Evolutionary conservation across 2,329 filamentous ascomycete species (phyloP).

Genomic region (Botrytis fragariae): DNA sequence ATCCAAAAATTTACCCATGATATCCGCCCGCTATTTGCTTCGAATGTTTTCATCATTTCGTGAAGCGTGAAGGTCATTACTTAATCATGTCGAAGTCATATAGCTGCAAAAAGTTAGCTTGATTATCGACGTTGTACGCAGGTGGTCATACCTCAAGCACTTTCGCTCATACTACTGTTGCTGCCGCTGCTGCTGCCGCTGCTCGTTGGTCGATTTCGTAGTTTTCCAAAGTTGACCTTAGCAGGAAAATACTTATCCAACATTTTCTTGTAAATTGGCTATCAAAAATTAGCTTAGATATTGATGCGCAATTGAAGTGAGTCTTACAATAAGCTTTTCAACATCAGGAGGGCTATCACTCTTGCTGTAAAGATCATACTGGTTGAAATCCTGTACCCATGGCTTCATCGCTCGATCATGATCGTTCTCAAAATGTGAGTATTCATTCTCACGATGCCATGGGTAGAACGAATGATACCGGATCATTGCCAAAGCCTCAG

Average conservation of each 20-base stretch:
- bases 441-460: conserved; percentile 82
- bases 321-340: conserved; percentile 68
- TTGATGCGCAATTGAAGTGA: background rate
- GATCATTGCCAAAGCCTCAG: conserved; percentile 87
- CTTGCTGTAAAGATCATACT: conserved; percentile 91
- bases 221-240: background rate
- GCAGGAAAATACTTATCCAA: background rate
- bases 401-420: conserved; percentile 54
- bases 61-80: background rate
- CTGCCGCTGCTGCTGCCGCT: background rate
- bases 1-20: background rate
- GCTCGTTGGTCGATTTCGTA: background rate
- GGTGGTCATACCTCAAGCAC: background rate
- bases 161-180: background rate
- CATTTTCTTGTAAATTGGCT: conserved; percentile 44
- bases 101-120: background rate
- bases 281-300: conserved; percentile 20
- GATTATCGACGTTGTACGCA: background rate
- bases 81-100: background rate
- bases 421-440: conserved; percentile 77
- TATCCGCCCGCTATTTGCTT: conserved; percentile 25
- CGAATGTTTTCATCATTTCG: conserved; percentile 39
- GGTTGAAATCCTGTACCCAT: conserved; percentile 76
- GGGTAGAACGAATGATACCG: conserved; percentile 90
- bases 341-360: conserved; percentile 75